phyloP scores from a whole-genome alignment of 805 yeast species.

The Sungouiozyma ichnusensis region DNA sequence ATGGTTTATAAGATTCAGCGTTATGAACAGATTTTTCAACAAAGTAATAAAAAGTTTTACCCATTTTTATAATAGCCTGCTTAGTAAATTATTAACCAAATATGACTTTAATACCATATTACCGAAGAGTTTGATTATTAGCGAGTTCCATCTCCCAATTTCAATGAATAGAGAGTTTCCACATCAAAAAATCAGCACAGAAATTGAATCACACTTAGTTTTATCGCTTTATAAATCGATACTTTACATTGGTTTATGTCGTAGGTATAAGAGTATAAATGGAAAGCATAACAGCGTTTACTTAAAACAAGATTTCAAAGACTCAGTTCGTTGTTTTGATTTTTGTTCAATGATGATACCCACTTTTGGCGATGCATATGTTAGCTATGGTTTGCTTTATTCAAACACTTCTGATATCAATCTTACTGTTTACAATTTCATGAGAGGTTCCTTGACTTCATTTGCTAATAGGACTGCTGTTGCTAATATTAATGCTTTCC shows the following conservation, averaged over 20 bases:
- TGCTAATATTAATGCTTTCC: constrained; percentile 33
- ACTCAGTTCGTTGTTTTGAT: constrained; percentile 39
- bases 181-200: constrained; percentile 3
- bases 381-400: constrained; percentile 21
- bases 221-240: constrained; percentile 17
- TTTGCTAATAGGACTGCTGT: constrained; percentile 39
- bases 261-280: constrained; percentile 43
- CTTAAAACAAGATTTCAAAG: constrained; percentile 33
- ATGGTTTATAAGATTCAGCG: constrained; percentile 32
- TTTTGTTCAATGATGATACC: constrained; percentile 50
- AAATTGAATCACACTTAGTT: constrained; percentile 6
- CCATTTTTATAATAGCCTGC: constrained; percentile 37
- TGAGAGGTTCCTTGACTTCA: constrained; percentile 47
- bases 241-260: constrained; percentile 46
- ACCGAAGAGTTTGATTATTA: constrained; percentile 5
- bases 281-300: constrained; percentile 33
- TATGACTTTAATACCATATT: constrained; percentile 9
- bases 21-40: constrained; percentile 21
- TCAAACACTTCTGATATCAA: constrained; percentile 20
- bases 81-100: constrained; percentile 14
- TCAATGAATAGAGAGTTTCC: too few species aligned
- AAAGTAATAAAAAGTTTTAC: constrained; percentile 39
- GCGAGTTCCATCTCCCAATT: constrained; percentile 5
- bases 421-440: constrained; percentile 18
- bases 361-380: constrained; percentile 50